Evolutionary conservation across 2,329 filamentous ascomycete species (phyloP).

Genomic region (Talaromyces amestolkiae): DNA sequence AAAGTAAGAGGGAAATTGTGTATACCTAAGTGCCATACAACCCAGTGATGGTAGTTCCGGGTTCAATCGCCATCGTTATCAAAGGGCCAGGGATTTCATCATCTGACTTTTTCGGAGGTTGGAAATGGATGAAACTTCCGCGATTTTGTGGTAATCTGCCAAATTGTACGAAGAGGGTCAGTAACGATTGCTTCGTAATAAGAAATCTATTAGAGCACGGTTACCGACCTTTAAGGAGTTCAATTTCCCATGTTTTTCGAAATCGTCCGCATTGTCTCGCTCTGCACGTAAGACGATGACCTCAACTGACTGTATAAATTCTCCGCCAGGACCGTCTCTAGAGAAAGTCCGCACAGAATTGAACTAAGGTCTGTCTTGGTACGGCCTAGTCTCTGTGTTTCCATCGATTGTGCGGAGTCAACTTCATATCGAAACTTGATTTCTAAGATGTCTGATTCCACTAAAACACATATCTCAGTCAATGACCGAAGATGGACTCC

Average conservation of each 20-base stretch:
- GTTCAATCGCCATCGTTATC: slow-evolving; percentile 3
- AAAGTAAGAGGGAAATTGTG: not conserved
- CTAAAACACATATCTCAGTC: slow-evolving; percentile 4
- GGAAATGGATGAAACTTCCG: slow-evolving; percentile 8
- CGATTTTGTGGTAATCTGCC: slow-evolving; percentile 14
- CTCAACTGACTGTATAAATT: slow-evolving; percentile 10
- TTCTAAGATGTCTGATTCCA: not conserved
- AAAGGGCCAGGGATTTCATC: not conserved
- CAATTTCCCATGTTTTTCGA: slow-evolving; percentile 7
- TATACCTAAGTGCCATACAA: slow-evolving; percentile 13
- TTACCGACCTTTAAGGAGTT: slow-evolving; percentile 10
- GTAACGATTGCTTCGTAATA: not conserved
- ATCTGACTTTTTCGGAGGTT: not conserved
- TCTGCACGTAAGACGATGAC: slow-evolving; percentile 1
- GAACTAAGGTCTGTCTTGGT: not conserved
- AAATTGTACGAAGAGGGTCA: not conserved
- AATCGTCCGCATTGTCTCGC: not conserved
- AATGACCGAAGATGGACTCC: slow-evolving; percentile 11
- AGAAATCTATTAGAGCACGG: not conserved
- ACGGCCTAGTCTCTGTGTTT: slow-evolving; percentile 6
- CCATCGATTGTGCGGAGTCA: not conserved
- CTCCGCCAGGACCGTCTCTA: slow-evolving; percentile 11
- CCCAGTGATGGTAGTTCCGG: slow-evolving; percentile 12
- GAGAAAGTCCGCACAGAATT: not conserved
- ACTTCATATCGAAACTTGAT: slow-evolving; percentile 8